These are phyloP conservation scores for Candida silvatica DNA, from an alignment of 805 yeast species.

Conservation along the genomic window DNA sequence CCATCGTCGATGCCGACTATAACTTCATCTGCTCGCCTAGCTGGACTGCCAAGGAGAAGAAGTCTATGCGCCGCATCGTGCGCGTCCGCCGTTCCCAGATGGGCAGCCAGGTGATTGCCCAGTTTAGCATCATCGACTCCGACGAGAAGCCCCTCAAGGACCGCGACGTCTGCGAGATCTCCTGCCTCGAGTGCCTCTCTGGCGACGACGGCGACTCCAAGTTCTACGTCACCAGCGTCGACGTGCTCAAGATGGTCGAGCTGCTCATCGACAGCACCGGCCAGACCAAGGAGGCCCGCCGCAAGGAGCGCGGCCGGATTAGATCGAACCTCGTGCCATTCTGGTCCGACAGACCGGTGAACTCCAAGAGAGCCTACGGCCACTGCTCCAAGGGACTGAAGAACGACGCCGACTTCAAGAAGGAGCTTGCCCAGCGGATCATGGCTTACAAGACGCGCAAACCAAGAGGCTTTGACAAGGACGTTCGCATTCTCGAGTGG, in stretches of 20 bases:
- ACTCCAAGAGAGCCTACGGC: constrained; percentile 28
- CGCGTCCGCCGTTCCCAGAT: constrained; percentile 47
- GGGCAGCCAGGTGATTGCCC: constrained; percentile 36
- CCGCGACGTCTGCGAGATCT: constrained; percentile 35
- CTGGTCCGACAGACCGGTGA: constrained; percentile 54
- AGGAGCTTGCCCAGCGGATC: constrained; percentile 54
- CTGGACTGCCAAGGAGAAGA: constrained; percentile 38
- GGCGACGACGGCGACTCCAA: constrained; percentile 21
- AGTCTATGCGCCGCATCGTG: constrained; percentile 47
- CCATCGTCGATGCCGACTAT: constrained; percentile 35
- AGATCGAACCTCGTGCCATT: constrained; percentile 59
- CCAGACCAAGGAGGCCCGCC: constrained; percentile 37
- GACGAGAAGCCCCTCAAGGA: neutral
- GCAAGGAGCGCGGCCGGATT: constrained; percentile 59
- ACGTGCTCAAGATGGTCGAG: constrained; percentile 59
- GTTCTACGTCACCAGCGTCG: constrained; percentile 56
- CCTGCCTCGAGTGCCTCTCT: constrained; percentile 42
- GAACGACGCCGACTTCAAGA: constrained; percentile 29
- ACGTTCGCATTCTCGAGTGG: constrained; percentile 56
- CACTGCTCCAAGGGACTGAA: constrained; percentile 7
- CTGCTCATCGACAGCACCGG: constrained; percentile 34
- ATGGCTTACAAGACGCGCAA: constrained; percentile 55
- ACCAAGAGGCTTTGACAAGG: constrained; percentile 64
- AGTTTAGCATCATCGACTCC: constrained; percentile 32
- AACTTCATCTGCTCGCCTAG: constrained; percentile 40